Evolutionary conservation across 2,329 filamentous ascomycete genomes (phyloP).

Genomic region (Ophiognomonia clavigignenti-juglandacearum): DNA sequence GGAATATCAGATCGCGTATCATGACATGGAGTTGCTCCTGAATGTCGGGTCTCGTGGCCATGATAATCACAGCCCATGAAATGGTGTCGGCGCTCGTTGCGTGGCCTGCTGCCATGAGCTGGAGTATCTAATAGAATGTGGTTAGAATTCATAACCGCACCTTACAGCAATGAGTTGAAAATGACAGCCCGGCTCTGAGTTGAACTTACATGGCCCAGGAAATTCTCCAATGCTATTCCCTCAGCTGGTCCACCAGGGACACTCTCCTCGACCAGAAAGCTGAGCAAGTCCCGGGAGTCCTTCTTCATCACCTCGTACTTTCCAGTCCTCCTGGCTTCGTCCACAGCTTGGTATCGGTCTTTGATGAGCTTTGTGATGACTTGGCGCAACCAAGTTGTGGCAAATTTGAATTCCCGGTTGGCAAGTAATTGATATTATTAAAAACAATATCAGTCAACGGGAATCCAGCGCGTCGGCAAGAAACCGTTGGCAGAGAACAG

Average conservation of each 20-base stretch:
- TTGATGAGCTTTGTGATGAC: slow-evolving; percentile 29
- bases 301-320: slow-evolving; percentile 9
- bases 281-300: slow-evolving; percentile 20
- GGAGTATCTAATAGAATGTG: no score
- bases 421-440: no score
- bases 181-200: no score
- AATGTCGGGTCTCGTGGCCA: slow-evolving; percentile 27
- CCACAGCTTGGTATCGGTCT: slow-evolving; percentile 24
- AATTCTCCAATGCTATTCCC: slow-evolving; percentile 19
- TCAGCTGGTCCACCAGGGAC: no score
- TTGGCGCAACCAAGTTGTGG: slow-evolving; percentile 26
- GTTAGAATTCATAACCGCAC: no score
- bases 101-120: slow-evolving; percentile 25
- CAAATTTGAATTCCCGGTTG: slow-evolving; percentile 31
- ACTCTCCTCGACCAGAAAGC: slow-evolving; percentile 25
- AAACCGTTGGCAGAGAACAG: slow-evolving; percentile 26
- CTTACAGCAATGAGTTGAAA: no score
- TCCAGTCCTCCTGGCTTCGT: slow-evolving; percentile 19
- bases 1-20: slow-evolving; percentile 23
- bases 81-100: slow-evolving; percentile 29
- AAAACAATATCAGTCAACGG: no score
- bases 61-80: slow-evolving; percentile 27
- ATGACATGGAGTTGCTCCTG: slow-evolving; percentile 28
- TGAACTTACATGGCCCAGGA: slow-evolving; percentile 23
- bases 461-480: slow-evolving; percentile 25